These are phyloP conservation scores for Aaosphaeria arxii DNA, from an alignment of 2,329 filamentous ascomycete species.

Conservation along the genomic window DNA sequence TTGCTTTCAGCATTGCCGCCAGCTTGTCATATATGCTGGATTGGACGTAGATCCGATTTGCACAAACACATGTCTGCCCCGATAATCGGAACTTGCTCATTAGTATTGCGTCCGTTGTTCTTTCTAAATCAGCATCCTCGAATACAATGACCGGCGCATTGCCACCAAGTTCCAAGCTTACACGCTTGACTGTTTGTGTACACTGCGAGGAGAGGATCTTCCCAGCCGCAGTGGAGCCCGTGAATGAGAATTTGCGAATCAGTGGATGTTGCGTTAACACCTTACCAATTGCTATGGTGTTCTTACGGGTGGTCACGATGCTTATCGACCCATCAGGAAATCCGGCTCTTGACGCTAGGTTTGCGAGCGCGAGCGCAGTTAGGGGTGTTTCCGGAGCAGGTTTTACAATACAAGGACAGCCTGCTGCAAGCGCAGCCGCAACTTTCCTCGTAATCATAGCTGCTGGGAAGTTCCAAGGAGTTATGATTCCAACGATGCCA, in stretches of 20 bases:
- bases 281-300: not conserved
- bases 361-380: constrained; percentile 35
- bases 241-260: not conserved
- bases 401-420: constrained; percentile 66
- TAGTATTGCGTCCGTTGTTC: not conserved
- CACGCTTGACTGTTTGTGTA: not conserved
- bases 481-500: constrained; percentile 64
- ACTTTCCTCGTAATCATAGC: constrained; percentile 68
- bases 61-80: not conserved
- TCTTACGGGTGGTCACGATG: constrained; percentile 13
- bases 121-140: not conserved
- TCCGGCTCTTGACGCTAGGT: constrained; percentile 37
- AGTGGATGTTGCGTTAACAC: not conserved
- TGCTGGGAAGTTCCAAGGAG: constrained; percentile 71
- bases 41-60: not conserved
- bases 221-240: not conserved
- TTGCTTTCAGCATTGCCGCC: not conserved
- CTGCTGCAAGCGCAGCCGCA: constrained; percentile 65
- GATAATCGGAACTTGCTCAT: not conserved
- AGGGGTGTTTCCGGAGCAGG: constrained; percentile 42
- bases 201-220: not conserved
- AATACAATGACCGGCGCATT: not conserved
- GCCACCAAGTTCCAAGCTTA: not conserved
- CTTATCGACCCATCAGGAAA: constrained; percentile 59
- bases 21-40: not conserved